A percentile compares a stretch with the other conserved stretches of the same genome.
Conservation (phyloP, 768 basidiomycete genomes). For the Coprinopsis cinerea region DNA sequence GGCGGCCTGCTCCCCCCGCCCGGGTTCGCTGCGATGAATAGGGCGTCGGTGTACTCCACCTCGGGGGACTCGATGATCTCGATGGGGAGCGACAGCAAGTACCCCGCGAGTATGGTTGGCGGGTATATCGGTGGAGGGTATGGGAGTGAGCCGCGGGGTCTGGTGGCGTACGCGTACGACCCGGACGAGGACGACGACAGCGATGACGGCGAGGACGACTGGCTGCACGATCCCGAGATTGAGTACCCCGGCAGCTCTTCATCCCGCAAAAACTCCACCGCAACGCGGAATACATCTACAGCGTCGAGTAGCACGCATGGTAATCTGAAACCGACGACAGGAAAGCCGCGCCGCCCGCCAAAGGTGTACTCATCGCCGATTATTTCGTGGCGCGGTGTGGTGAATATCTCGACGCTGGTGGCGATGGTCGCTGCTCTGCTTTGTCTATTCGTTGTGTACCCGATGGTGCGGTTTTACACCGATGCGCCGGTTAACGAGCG, state of each 20-base stretch:
- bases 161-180: conserved; percentile 64
- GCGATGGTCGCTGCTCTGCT: conserved; percentile 54
- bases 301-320: not conserved
- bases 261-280: not conserved
- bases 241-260: conserved; percentile 3
- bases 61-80: conserved; percentile 24
- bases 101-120: conserved; percentile 15
- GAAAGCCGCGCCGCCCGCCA: not conserved
- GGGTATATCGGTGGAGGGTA: conserved; percentile 6
- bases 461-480: conserved; percentile 44
- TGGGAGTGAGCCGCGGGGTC: conserved; percentile 21
- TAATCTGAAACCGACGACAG: not conserved
- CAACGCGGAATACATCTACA: not conserved
- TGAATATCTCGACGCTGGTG: conserved; percentile 62
- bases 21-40: conserved; percentile 1
- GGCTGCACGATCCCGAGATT: conserved; percentile 47
- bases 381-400: conserved; percentile 27
- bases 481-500: conserved; percentile 29
- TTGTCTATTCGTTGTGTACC: conserved; percentile 71
- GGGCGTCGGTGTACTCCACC: conserved; percentile 20
- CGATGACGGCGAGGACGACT: conserved; percentile 51
- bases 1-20: conserved; percentile 8
- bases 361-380: not conserved
- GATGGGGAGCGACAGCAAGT: conserved; percentile 25
- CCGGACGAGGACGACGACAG: conserved; percentile 35